Conservation (phyloP, 345 rosid species). For the Pistacia vera region DNA sequence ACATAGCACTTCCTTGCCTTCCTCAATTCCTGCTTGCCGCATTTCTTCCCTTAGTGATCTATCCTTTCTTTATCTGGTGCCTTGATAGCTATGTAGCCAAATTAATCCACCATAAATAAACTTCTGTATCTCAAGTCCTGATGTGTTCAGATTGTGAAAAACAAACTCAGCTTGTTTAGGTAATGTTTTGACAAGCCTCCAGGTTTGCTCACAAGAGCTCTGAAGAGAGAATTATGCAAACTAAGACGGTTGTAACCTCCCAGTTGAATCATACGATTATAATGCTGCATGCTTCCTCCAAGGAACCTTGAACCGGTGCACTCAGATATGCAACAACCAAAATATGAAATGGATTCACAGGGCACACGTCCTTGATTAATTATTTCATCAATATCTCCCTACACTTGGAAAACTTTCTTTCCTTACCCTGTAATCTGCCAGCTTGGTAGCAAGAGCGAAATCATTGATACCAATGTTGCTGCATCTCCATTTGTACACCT, state of each 20-base stretch:
- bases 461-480: constrained; percentile 79
- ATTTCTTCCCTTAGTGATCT: constrained; percentile 59
- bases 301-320: constrained; percentile 61
- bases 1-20: constrained; percentile 61
- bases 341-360: constrained; percentile 84
- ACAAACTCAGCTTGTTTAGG: constrained; percentile 87
- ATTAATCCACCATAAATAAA: constrained; percentile 73
- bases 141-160: constrained; percentile 70
- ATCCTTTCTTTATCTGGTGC: constrained; percentile 59
- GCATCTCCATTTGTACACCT: constrained; percentile 97
- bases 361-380: constrained; percentile 91
- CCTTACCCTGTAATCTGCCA: constrained; percentile 87
- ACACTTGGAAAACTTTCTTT: constrained; percentile 72
- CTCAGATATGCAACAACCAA: constrained; percentile 80
- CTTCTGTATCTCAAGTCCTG: constrained; percentile 70
- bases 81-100: constrained; percentile 89
- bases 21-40: constrained; percentile 58
- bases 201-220: constrained; percentile 62
- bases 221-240: constrained; percentile 79
- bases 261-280: constrained; percentile 87
- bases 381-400: constrained; percentile 76
- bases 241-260: constrained; percentile 83
- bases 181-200: constrained; percentile 55
- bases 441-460: constrained; percentile 83
- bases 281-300: constrained; percentile 82